A percentile compares a stretch with the other conserved stretches of the same genome.
These are phyloP conservation scores for Rosa rugosa DNA, from an alignment of 306 rosid genomes.

Conservation along the genomic window DNA sequence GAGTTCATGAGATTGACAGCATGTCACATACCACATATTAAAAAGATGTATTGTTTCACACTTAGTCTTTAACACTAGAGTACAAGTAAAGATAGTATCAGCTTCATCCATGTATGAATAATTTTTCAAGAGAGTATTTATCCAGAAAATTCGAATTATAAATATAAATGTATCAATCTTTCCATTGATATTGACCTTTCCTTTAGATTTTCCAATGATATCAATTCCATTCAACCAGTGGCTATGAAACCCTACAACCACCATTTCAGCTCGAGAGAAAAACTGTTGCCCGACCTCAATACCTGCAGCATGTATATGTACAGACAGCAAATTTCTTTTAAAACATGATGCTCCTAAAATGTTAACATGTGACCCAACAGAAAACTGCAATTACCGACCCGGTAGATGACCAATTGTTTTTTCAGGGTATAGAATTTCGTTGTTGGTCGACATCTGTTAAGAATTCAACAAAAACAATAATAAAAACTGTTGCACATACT, in stretches of 20 bases:
- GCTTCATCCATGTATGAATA: neutral
- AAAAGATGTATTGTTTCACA: neutral
- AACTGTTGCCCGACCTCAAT: constrained; percentile 37
- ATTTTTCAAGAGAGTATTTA: neutral
- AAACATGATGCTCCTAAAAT: neutral
- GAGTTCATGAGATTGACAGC: neutral
- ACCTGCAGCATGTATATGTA: constrained; percentile 25
- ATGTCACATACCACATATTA: neutral
- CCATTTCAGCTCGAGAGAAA: constrained; percentile 44
- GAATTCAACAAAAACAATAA: neutral
- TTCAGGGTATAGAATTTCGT: constrained; percentile 21
- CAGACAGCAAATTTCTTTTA: neutral
- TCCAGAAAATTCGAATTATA: neutral
- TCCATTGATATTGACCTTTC: constrained; percentile 17
- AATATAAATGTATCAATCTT: neutral
- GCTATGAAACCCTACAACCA: constrained; percentile 36
- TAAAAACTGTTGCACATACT: neutral
- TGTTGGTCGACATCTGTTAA: constrained; percentile 29
- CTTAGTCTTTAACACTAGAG: neutral
- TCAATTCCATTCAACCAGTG: constrained; percentile 41
- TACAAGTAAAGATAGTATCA: neutral
- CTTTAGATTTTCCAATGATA: constrained; percentile 24
- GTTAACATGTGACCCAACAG: neutral
- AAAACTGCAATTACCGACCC: constrained; percentile 23
- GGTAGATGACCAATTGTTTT: constrained; percentile 32